Base-by-base conservation (phyloP, 2,329 filamentous ascomycete genomes). In the Biscogniauxia sp. region DNA sequence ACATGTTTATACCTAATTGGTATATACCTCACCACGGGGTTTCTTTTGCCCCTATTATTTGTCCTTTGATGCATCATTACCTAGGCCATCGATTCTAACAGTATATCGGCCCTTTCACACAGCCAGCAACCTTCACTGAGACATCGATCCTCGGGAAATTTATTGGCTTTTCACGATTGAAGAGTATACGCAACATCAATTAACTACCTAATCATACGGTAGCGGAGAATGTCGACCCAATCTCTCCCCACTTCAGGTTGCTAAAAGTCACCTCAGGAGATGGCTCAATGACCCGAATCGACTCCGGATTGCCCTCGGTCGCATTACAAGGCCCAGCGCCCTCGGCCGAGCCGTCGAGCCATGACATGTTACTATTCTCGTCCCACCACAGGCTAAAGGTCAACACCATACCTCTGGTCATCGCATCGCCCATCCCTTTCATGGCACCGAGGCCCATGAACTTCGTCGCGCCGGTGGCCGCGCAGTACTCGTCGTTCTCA, bases 241-340 rank as follows among this genome's bases (percentile, higher is more conserved):
- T 78, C 64, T 84, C 80, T 9, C 84, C 84, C 72, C 81, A 80
- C 72, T 80, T 82, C 69, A 87, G 79, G 74, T 85, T 84, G 63
- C 78, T 82, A 72, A 80, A 86, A 13, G 76, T 78, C 19, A 86
- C 83, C 62, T 78, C 76, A 41, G 84, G 76, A 62, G 78, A 73
- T 1, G 83, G 74, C 62, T 78, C 71, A 37, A 78, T 70, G 20
- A 70, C 45, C 62, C 79, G 74, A 58, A 88, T 79, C 25, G 76
- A 75, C 7, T 66, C 60, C 2, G 83, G 82, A 20, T 73, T 74
- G 25, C 82, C 83, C 50, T 81, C 80, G 41, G 72, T 76, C 8
- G 76, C 77, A 59, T 76, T 69, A 68, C 84, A 86, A 7, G 78
- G 76, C 49, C 83, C 84, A 65, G 83, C 79, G 20, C 76, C 76